These are phyloP conservation scores for Leccinum incarnatum DNA, from an alignment of 768 basidiomycete genomes.

Conservation along the genomic window DNA sequence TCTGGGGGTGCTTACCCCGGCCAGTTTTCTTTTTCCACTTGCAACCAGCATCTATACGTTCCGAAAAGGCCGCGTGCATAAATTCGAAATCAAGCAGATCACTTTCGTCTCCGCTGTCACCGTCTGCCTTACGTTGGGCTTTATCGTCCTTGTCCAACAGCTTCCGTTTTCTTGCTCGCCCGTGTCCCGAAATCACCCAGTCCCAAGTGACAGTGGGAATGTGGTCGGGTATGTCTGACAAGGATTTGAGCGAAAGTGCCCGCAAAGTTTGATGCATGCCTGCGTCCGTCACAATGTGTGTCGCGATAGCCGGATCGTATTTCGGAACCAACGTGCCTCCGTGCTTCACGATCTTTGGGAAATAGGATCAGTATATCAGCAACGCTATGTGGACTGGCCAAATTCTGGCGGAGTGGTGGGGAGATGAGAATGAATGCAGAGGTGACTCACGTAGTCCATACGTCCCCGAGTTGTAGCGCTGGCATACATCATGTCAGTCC, in stretches of 20 bases:
- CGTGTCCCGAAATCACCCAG: slow-evolving; percentile 51
- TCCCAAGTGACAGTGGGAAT: slow-evolving; percentile 65
- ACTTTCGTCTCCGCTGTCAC: slow-evolving; percentile 3
- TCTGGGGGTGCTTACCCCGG: neutral
- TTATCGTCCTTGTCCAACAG: slow-evolving; percentile 8
- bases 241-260: slow-evolving; percentile 46
- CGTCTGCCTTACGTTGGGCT: slow-evolving; percentile 9
- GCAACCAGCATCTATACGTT: slow-evolving; percentile 46
- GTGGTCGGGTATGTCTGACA: slow-evolving; percentile 58
- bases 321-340: slow-evolving; percentile 61
- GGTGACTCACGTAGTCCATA: slow-evolving; percentile 58
- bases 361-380: slow-evolving; percentile 3
- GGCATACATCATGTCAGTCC: slow-evolving; percentile 56
- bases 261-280: slow-evolving; percentile 26
- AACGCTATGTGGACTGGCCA: neutral
- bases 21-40: slow-evolving; percentile 18
- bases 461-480: slow-evolving; percentile 48
- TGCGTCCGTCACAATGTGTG: slow-evolving; percentile 64
- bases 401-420: neutral
- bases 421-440: neutral
- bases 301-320: slow-evolving; percentile 55
- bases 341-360: slow-evolving; percentile 52
- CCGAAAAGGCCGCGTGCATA: slow-evolving; percentile 45
- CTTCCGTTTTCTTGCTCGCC: slow-evolving; percentile 19
- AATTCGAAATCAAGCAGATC: slow-evolving; percentile 37